Base-by-base conservation (phyloP, 2,329 filamentous ascomycete genomes). In the Microsporum canis region DNA sequence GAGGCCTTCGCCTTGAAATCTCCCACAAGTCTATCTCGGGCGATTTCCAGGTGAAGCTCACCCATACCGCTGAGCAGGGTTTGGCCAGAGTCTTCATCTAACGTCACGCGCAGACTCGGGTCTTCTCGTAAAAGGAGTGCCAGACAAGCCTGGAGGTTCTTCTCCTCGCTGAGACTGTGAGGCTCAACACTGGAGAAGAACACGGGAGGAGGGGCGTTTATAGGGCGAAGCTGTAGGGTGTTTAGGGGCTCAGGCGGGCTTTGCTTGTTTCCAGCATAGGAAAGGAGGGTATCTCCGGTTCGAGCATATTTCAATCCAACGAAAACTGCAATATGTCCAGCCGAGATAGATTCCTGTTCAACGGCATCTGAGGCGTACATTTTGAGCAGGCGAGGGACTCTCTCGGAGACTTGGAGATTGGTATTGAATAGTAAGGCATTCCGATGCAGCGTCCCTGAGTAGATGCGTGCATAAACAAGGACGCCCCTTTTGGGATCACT, bases 41-140 rank as follows among this genome's bases (percentile, higher is more conserved):
- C 91, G 57, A 99, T 94, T 68, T 99, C 94, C 0, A 99, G 80
- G 73, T 99, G 94, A 33, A 99, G 82, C 68, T 95, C 90, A 5
- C 94, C 94, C 94, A 99, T 97, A 3, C 94, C 94, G 59, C 91
- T 91, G 0, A 99, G 80, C 36, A 95, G 87, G 55, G 94, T 96
- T 69, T 96, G 91, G 1, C 94, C 94, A 0, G 89, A 91, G 71
- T 96, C 94, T 64, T 92, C 85, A 68, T 97, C 89, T 34, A 89
- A 80, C 39, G 82, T 88, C 71, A 95, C 88, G 61, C 94, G 84
- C 27, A 99, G 78, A 72, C 91, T 96, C 0, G 94, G 94, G 68
- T 99, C 94, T 76, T 99, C 94, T 66, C 94, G 81, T 0, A 95
- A 83, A 3, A 96, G 82, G 57, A 94, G 83, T 3, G 84, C 82